Conservation (phyloP, 2,329 filamentous ascomycete genomes). For the Hymenoscyphus linearis region DNA sequence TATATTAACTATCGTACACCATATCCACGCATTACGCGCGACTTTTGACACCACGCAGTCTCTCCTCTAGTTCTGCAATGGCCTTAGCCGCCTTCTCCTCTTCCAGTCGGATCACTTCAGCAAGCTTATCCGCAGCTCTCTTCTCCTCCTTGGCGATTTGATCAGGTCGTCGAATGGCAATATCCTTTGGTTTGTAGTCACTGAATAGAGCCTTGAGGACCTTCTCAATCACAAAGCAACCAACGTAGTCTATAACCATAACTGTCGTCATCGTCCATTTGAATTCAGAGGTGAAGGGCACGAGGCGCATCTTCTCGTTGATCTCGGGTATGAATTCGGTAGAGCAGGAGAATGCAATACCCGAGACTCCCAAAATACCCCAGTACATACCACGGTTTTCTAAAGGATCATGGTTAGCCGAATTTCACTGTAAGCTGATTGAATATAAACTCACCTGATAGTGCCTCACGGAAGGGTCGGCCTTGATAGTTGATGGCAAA, state of each 20-base stretch:
- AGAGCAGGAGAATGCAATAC: slow-evolving; percentile 87
- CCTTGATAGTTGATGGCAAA: slow-evolving; percentile 99
- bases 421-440: not conserved
- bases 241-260: slow-evolving; percentile 84
- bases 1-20: slow-evolving; percentile 13
- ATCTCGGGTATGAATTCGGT: slow-evolving; percentile 94
- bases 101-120: slow-evolving; percentile 42
- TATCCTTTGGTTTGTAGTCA: slow-evolving; percentile 90
- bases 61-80: slow-evolving; percentile 53
- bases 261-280: slow-evolving; percentile 75
- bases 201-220: slow-evolving; percentile 80
- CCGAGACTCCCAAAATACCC: slow-evolving; percentile 85
- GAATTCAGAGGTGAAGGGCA: slow-evolving; percentile 85
- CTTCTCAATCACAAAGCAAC: slow-evolving; percentile 85
- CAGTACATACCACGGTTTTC: slow-evolving; percentile 95
- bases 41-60: slow-evolving; percentile 45
- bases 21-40: slow-evolving; percentile 1
- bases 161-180: slow-evolving; percentile 78
- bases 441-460: slow-evolving; percentile 48
- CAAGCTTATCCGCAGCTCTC: slow-evolving; percentile 57
- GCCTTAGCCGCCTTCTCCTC: slow-evolving; percentile 48
- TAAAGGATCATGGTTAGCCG: slow-evolving; percentile 7
- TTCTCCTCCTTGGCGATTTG: slow-evolving; percentile 73
- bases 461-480: slow-evolving; percentile 91
- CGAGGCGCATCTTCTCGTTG: slow-evolving; percentile 87